phyloP scores from a whole-genome alignment of 768 basidiomycete species.

The Cystofilobasidium bisporidii region DNA sequence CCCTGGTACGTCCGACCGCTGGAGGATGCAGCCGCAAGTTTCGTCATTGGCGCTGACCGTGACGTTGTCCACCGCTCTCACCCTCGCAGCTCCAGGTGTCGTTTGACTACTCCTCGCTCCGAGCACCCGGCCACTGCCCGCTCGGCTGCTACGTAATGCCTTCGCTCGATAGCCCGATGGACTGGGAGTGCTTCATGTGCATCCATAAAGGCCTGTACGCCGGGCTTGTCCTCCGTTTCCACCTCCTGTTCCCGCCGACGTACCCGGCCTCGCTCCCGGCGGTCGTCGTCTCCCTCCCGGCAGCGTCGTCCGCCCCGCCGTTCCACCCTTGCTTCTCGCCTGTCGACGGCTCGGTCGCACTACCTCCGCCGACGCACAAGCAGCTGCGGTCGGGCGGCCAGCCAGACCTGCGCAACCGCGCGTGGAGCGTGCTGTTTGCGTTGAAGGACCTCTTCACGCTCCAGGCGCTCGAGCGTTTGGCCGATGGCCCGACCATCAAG shows the following conservation, averaged over 20 bases:
- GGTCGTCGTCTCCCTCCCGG: background rate
- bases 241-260: background rate
- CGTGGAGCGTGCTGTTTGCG: background rate
- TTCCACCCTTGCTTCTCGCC: background rate
- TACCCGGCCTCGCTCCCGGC: background rate
- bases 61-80: too few relatives aligned
- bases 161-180: background rate
- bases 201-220: background rate
- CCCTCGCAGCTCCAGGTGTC: background rate
- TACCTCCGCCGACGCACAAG: background rate
- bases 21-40: too few relatives aligned
- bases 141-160: background rate
- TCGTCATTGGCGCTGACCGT: too few relatives aligned
- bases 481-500: background rate
- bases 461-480: background rate
- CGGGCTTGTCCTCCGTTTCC: background rate
- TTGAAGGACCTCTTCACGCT: background rate
- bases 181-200: background rate
- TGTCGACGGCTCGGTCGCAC: background rate
- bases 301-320: background rate
- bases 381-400: background rate
- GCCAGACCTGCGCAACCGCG: background rate
- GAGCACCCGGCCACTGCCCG: background rate
- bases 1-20: too few relatives aligned
- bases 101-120: background rate